A percentile compares a stretch with the other conserved stretches of the same genome.
phyloP scores from a whole-genome alignment of 257 asterid species.

The Oldenlandia corymbosa region DNA sequence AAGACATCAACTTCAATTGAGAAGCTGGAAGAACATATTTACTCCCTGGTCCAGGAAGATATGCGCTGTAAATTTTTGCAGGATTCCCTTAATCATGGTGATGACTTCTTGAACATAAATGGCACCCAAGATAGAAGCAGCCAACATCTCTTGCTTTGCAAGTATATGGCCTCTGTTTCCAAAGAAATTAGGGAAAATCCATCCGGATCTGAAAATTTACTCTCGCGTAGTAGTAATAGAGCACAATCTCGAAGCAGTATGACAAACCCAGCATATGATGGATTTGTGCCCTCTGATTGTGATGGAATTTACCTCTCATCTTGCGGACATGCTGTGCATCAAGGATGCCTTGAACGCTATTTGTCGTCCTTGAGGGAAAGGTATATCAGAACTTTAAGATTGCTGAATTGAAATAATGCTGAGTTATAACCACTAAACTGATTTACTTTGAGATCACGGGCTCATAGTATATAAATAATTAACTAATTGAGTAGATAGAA shows the following conservation, averaged over 20 bases:
- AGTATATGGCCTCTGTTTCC: constrained; percentile 66
- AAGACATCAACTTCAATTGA: constrained; percentile 38
- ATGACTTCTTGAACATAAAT: constrained; percentile 30
- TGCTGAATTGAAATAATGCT: background rate
- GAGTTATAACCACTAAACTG: constrained; percentile 5
- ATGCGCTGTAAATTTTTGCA: constrained; percentile 25
- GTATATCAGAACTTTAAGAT: constrained; percentile 26
- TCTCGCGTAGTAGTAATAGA: constrained; percentile 29
- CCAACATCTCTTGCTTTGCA: constrained; percentile 63
- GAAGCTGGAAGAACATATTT: constrained; percentile 58
- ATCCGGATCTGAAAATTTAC: constrained; percentile 47
- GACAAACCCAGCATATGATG: constrained; percentile 39
- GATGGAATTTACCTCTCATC: constrained; percentile 87
- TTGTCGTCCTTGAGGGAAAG: constrained; percentile 86
- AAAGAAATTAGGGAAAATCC: constrained; percentile 52
- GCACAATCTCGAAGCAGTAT: constrained; percentile 31
- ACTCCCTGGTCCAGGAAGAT: constrained; percentile 44
- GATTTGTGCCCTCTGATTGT: constrained; percentile 58
- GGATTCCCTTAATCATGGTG: constrained; percentile 22
- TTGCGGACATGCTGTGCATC: constrained; percentile 99
- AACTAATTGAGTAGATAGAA: too few species aligned
- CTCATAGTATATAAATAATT: too few species aligned
- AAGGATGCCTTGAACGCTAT: constrained; percentile 91
- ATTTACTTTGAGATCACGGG: background rate
- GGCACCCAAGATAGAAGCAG: constrained; percentile 28